Base-by-base conservation (phyloP, 495 filamentous ascomycete genomes). In the Xylaria scruposa region DNA sequence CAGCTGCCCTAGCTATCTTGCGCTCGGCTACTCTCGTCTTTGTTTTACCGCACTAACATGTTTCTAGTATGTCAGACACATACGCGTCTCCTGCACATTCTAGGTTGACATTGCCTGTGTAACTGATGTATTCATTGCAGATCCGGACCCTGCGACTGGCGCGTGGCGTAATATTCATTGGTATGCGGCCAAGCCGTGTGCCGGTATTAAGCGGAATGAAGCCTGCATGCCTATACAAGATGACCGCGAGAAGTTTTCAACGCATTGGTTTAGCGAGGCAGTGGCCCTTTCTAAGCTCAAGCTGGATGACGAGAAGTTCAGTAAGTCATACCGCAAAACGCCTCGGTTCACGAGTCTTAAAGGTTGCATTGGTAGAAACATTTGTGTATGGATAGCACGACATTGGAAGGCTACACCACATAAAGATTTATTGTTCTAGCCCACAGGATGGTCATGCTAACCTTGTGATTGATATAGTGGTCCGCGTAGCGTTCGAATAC, bases 121-220 rank as follows among this genome's bases (percentile, higher is more conserved):
- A 12, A 47, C 64, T 72, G 71, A 79, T 70, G 9, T 38, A 47
- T 61, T 36, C 53, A 68, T 60, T 31, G 51, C 62, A 79, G 77
- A 79, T 67, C 77, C 77, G 10, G 77, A 79, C 44, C 77, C 77
- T 42, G 76, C 75, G 33, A 79, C 75, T n/a, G 76, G 76, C 1
- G 77, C 77, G 15, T 79, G 77, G 77, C 75, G 77, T 19, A 76
- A 79, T 62, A 78, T 78, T 61, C 75, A 79, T 68, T 79, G 77
- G 77, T 79, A 63, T 71, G 77, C 77, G 40, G 77, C 77, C 31
- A 73, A 78, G 54, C 77, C 77, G 31, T 38, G 69, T 21, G 71
- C 67, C 40, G 73, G 67, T 33, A 69, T 69, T 60, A 70, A 79
- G 29, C 73, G 74, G 49, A 72, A 78, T 49, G 64, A 72, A 44